Percentiles rank a stretch among this genome's conserved stretches.
phyloP scores from a whole-genome alignment of 108 stramenopile genomes.

The Cyclotella choctawhatcheeana region DNA sequence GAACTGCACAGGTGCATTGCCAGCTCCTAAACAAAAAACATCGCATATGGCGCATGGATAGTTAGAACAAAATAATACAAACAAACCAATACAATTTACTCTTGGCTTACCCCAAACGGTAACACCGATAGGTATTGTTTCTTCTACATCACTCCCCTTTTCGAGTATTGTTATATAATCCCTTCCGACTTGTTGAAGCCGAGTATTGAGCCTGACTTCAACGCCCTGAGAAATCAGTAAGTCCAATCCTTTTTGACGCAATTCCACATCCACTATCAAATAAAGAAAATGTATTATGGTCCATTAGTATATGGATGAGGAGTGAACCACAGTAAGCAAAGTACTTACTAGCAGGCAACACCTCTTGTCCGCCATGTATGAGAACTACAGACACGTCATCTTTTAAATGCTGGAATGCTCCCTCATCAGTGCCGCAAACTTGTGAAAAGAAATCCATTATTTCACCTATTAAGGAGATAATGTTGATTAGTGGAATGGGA shows the following conservation, averaged over 20 bases:
- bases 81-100: no score
- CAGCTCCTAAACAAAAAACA: no score
- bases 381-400: conserved; percentile 58
- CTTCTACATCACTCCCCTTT: conserved; percentile 48
- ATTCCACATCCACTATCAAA: conserved; percentile 61
- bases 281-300: no score
- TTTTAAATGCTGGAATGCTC: conserved; percentile 58
- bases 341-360: conserved; percentile 71
- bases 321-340: no score
- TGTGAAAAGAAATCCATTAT: conserved; percentile 65
- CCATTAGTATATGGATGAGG: no score
- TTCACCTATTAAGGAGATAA: conserved; percentile 52
- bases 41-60: no score
- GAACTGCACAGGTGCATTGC: conserved; percentile 69
- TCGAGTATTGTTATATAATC: conserved; percentile 37
- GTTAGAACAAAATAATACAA: no score
- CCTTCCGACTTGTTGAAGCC: conserved; percentile 54
- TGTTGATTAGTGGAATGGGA: background rate
- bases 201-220: conserved; percentile 64
- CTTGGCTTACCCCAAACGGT: conserved; percentile 70
- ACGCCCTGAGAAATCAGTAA: conserved; percentile 58
- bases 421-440: conserved; percentile 38
- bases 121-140: conserved; percentile 48
- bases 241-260: conserved; percentile 50
- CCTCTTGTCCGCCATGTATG: conserved; percentile 57